Conservation (phyloP, 1,284 basidiomycete species). For the Microbotryum lychnidis-dioicae region DNA sequence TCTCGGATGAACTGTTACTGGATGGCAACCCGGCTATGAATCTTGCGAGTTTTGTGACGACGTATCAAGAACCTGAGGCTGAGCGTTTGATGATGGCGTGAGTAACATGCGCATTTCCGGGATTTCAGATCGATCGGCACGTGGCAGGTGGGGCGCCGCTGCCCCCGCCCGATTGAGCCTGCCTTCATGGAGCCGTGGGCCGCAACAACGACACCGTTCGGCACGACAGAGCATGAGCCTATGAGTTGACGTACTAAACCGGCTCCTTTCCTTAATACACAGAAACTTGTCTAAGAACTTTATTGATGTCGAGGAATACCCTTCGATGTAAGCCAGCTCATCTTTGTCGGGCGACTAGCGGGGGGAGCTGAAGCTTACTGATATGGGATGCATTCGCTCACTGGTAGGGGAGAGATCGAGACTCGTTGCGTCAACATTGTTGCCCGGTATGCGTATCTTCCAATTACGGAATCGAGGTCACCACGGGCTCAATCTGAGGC, state of each 20-base stretch:
- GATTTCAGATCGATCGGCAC: not conserved
- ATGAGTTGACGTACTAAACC: no score
- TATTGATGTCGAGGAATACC: slow-evolving; percentile 39
- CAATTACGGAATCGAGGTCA: no score
- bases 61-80: slow-evolving; percentile 34
- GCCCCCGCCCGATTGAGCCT: not conserved
- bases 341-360: no score
- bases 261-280: no score
- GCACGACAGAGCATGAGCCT: no score
- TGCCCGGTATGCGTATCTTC: slow-evolving; percentile 42
- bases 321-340: slow-evolving; percentile 12
- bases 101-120: not conserved
- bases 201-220: no score
- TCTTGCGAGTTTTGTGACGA: slow-evolving; percentile 31
- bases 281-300: slow-evolving; percentile 35
- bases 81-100: slow-evolving; percentile 36
- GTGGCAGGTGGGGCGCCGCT: not conserved
- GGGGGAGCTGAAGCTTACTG: no score
- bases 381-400: no score
- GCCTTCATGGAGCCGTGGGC: no score
- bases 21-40: slow-evolving; percentile 30
- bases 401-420: slow-evolving; percentile 47
- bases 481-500: no score
- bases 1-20: slow-evolving; percentile 22
- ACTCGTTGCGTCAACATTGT: slow-evolving; percentile 41